Percentiles rank a stretch among this genome's conserved stretches.
Conservation (phyloP, 2,329 filamentous ascomycete genomes). For the Aspergillus latus region DNA sequence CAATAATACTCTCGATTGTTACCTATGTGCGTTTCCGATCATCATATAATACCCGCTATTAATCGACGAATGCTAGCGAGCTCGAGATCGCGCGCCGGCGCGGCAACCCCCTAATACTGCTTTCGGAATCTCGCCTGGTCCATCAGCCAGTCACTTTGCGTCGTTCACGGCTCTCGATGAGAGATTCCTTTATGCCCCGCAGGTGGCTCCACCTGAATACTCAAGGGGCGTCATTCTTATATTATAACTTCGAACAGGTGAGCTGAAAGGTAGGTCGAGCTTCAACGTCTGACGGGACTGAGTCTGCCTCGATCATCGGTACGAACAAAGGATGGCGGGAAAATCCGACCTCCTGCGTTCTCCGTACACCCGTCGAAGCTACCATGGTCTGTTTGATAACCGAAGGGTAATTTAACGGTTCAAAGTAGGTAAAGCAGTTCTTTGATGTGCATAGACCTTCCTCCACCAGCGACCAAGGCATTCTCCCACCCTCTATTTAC, state of each 20-base stretch:
- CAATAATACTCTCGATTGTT: not conserved
- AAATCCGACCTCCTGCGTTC: not conserved
- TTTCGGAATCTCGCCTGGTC: conserved; percentile 4
- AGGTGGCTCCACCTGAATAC: conserved; percentile 7
- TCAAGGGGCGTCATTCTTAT: conserved; percentile 4
- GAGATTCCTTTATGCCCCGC: conserved; percentile 15
- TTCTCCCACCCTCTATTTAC: too few relatives aligned
- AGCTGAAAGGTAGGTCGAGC: not conserved
- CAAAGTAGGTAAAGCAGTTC: not conserved
- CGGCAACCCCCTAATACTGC: not conserved
- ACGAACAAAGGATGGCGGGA: not conserved
- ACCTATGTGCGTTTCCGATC: not conserved
- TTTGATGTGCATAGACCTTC: not conserved
- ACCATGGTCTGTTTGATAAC: not conserved
- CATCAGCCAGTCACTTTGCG: conserved; percentile 5
- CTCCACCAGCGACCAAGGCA: not conserved
- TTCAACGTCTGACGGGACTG: not conserved
- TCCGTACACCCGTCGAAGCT: not conserved
- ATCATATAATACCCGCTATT: conserved; percentile 2
- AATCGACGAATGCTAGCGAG: conserved; percentile 3
- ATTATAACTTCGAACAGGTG: not conserved
- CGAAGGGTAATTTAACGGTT: not conserved
- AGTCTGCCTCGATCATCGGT: not conserved
- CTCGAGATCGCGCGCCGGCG: not conserved
- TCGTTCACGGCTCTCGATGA: conserved; percentile 9